Conservation (phyloP, 768 basidiomycete genomes). For the Kwoniella mangroviensis region DNA sequence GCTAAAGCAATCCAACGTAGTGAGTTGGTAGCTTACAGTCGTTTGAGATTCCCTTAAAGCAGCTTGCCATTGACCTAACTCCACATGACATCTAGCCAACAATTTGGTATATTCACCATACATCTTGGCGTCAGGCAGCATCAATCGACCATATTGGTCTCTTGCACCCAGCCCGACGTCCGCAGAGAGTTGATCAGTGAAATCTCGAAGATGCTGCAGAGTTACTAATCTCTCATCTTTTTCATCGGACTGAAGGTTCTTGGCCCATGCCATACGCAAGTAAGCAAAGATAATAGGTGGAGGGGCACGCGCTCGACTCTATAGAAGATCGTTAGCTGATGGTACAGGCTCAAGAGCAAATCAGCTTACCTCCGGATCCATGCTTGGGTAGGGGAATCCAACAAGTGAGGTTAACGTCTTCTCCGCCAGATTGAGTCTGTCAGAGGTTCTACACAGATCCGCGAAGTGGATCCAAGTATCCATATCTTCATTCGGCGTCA, state of each 20-base stretch:
- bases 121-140: slow-evolving; percentile 50
- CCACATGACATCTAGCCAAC: slow-evolving; percentile 95
- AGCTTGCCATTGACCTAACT: slow-evolving; percentile 92
- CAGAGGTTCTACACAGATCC: slow-evolving; percentile 92
- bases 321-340: slow-evolving; percentile 10
- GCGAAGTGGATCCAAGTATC: slow-evolving; percentile 99
- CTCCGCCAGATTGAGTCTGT: slow-evolving; percentile 91
- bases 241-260: slow-evolving; percentile 66
- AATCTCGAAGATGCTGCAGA: slow-evolving; percentile 78
- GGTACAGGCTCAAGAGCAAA: neutral
- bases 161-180: slow-evolving; percentile 71
- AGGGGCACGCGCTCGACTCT: slow-evolving; percentile 69
- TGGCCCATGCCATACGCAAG: slow-evolving; percentile 94
- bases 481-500: slow-evolving; percentile 90
- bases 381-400: slow-evolving; percentile 60
- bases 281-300: slow-evolving; percentile 96
- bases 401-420: slow-evolving; percentile 94
- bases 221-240: slow-evolving; percentile 62
- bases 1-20: slow-evolving; percentile 2
- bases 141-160: slow-evolving; percentile 60
- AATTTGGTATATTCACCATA: slow-evolving; percentile 75
- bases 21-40: slow-evolving; percentile 62
- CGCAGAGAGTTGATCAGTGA: slow-evolving; percentile 73
- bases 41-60: slow-evolving; percentile 79
- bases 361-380: slow-evolving; percentile 41